Base-by-base conservation (phyloP, 768 basidiomycete genomes). In the Collybia sordida region DNA sequence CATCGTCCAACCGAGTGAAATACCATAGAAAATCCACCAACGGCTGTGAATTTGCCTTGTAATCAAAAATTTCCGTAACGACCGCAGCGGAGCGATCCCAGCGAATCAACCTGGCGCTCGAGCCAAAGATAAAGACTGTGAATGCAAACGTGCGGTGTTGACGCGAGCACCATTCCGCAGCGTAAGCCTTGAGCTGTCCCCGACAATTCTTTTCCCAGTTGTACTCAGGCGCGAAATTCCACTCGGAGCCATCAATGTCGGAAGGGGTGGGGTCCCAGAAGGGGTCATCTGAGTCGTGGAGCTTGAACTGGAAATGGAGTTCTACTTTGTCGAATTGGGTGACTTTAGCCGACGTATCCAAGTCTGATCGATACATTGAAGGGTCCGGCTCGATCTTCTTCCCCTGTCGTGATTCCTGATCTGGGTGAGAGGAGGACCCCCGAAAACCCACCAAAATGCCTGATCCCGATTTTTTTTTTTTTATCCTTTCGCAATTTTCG, bases 1-100 rank as follows among this genome's bases (percentile, higher is more conserved):
- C 28, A 14, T 38, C 22, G 0, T 50, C 51, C 1, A 58, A 40
- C 15, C 56, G 46, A 11, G 54, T 35, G 48, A 67, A 70, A 3
- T 60, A 59, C 59, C 61, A 65, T 6, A 72, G 44, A 47, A 70
- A 72, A 3, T 64, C 55, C 8, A 59, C 51, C 1, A 74, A 54
- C 0, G 49, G 18, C 9, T 53, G 5, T 8, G 57, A 54, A 0
- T 64, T n/a, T 4, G 51, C 8, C 4, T 45, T 41, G 23, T 61
- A 59, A 39, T 64, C 49, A 56, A 72, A 68, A 0, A 42, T n/a
- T 21, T 51, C 47, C 0, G 69, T 56, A 3, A 69, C 66, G 12
- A 72, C 54, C 0, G 53, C 57, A 6, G 67, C 72, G 2, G 66
- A 52, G 3, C 70, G 61, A 45, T 73, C 72, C 52, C 61, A 59